These are phyloP conservation scores for Triticum turgidum DNA, from an alignment of 176 grass and related monocot species.

Conservation along the genomic window DNA sequence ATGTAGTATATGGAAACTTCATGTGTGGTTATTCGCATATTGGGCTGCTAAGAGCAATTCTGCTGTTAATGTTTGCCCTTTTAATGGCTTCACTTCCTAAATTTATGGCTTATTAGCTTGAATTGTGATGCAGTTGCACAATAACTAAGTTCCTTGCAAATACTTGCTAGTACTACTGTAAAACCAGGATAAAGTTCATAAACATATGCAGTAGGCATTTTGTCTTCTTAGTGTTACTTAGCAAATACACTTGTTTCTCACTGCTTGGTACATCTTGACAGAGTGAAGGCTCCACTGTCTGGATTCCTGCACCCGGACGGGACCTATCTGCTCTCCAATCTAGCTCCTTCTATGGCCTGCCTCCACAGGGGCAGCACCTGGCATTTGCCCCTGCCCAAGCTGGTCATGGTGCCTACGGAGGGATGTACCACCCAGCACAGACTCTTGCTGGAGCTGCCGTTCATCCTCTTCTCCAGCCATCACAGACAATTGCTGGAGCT, in stretches of 20 bases:
- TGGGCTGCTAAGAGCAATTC: neutral
- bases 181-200: neutral
- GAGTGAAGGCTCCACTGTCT: constrained; percentile 63
- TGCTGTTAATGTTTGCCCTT: neutral
- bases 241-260: neutral
- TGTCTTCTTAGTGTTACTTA: neutral
- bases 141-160: neutral
- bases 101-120: neutral
- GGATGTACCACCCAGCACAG: constrained; percentile 72
- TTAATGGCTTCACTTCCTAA: neutral
- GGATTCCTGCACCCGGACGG: constrained; percentile 66
- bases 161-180: neutral
- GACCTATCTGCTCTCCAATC: constrained; percentile 66
- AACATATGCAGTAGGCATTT: neutral
- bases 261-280: constrained; percentile 33
- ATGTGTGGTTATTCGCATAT: neutral
- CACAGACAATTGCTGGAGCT: constrained; percentile 59
- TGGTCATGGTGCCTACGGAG: constrained; percentile 53
- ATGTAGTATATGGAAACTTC: neutral
- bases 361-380: constrained; percentile 71
- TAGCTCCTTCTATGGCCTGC: constrained; percentile 57
- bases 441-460: constrained; percentile 54
- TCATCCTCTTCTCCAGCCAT: constrained; percentile 63
- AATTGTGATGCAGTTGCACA: neutral
- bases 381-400: constrained; percentile 66